Base-by-base conservation (phyloP, 805 yeast genomes). In the Candida tibetensis region DNA sequence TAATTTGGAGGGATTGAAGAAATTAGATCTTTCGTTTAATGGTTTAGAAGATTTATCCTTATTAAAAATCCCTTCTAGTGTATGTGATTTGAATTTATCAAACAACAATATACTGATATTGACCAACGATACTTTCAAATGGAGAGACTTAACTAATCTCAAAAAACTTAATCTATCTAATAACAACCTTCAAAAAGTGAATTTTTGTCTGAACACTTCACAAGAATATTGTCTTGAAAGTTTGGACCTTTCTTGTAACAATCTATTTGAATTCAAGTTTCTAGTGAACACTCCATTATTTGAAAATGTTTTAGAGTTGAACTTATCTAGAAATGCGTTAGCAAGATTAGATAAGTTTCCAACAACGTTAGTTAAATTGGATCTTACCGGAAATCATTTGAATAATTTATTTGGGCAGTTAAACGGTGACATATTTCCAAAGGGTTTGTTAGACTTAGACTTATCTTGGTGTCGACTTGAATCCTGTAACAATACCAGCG, bases 11-110 rank as follows among this genome's bases (percentile, higher is more conserved):
- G 34, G 36, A 10, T 42, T 60, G 15, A 39, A 44, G 30, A 35
- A 40, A 23, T 41, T 62, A 13, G 58, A 62, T 42, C 43, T 62
- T 28, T 59, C 66, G 3, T 62, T 39, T 42, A 62, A 60, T 30
- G 45, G 47, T 9, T 40, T 62, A 10, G 38, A 43, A n/a, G 61
- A 60, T 32, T 31, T 60, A 14, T 22, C 48, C 4, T 12, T 28
- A 10, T 31, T 60, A 4, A 18, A 32, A 10, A 51, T 62, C 27
- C 65, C 67, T 1, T 5, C 37, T 0, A 32, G 40, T 17, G 34
- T 62, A 21, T 35, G 38, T 27, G 18, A 44, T 9, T 40, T 62
- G 26, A 55, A 58, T 31, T 42, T 60, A n/a, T 57, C 66, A 4
- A 59, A 60, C 39, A 62, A 62, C 37, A 47, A 35, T 27, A 29